Evolutionary conservation across 345 rosid genomes (phyloP), one percentile per base, ranked within the genome.

Genomic region (Camelina sativa): DNA sequence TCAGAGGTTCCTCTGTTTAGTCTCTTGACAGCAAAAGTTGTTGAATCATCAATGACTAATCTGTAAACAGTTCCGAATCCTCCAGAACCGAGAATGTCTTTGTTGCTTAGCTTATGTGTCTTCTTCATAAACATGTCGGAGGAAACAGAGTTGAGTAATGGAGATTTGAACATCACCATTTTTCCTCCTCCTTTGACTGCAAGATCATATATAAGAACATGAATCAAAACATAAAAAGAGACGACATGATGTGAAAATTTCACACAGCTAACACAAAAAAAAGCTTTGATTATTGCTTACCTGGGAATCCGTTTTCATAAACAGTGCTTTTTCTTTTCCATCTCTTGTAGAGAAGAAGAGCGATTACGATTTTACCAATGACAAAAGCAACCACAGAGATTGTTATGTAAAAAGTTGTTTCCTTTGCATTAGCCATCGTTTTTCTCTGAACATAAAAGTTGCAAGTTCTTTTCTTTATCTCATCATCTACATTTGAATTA

Each of bases 21-120:
- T 72, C 87, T 87, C 75, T 93, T 93, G n/a, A 93, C 94, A 23
- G 98, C 97, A 7, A 91, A 85, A 13, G 84, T 82, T 34, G 72
- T 59, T 10, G 87, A 82, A 9, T 91, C 87, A 63, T 82, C 80
- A 30, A 94, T 67, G 13, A 40, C 66, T 85, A 87, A 70, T 73
- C 65, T 82, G 76, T 91, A 88, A 30, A 94, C 98, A 1, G 90
- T 89, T 54, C 98, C 98, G 0, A 72, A 83, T 17, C 96, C 96
- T 38, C 96, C 98, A 0, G 86, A 83, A 1, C 98, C 97, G 15
- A 91, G 85, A 63, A 91, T 84, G 82, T 89, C 98, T 74, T 85
- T 85, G 85, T 75, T 88, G 75, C 80, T 87, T 73, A 88, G 35
- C 67, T 89, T 91, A 53, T 81, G 72, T 20, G 85, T 82, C 80